Base-by-base conservation (phyloP, 768 basidiomycete species). In the Tylopilus intermedius region DNA sequence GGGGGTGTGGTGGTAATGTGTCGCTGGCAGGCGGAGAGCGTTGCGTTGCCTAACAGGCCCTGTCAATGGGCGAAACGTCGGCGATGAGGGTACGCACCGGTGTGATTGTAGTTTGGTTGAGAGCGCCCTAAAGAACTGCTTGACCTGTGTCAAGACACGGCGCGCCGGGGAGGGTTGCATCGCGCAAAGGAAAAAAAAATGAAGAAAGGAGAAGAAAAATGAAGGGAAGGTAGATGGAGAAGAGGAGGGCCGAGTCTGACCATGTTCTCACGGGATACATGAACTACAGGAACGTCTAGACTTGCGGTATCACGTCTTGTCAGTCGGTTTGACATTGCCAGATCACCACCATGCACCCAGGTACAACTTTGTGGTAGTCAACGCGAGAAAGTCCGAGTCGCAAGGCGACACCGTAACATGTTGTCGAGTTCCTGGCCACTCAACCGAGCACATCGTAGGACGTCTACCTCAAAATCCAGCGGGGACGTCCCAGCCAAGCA, bases 1-100 rank as follows among this genome's bases (percentile, higher is more conserved):
- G 1, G 67, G 67, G 9, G 67, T 53, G 50, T 70, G 63, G 49
- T 56, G 58, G 41, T 56, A 58, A 14, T 53, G 68, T 40, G 44
- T 54, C 42, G 32, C 55, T 24, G 56, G 58, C 10, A 39, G 35
- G 24, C 43, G 29, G 32, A 42, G 51, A 32, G 49, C 8, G 38
- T 18, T 40, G 9, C 39, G 29, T 11, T 33, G 49, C 27, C 66
- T 65, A 39, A 29, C n/a, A 33, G 4, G 27, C 13, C 9, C 38
- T 11, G 49, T 65, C 54, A 59, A 40, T 13, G 21, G 21, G 14
- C 45, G 26, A 15, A 45, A 13, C 11, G 1, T 8, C 3, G 32
- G 6, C 10, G n/a, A 38, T 6, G 38, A 22, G 7, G 10, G 8
- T 33, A 42, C 68, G 50, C 45, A 68, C 67, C 45, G 55, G 45